Evolutionary conservation across 768 basidiomycete species (phyloP), one percentile per base, ranked within the genome.

Genomic region (Vararia minispora): DNA sequence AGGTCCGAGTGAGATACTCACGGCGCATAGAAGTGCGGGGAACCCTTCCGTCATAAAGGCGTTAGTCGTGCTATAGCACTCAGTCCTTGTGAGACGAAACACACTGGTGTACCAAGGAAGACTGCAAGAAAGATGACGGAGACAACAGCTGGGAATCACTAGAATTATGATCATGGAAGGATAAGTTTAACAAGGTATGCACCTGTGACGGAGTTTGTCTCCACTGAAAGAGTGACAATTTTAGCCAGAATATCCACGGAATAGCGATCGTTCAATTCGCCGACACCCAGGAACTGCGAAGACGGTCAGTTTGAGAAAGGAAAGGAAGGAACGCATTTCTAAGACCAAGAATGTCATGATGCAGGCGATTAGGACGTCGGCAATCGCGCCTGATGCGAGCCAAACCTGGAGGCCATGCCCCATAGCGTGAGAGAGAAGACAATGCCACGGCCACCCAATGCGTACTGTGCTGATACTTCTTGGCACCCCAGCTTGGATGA

Each of bases 291-390:
- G 34, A 11, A 2, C 24, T 12, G 24, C 20, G 10, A 20, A 21
- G 13, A 12, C 2, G 21, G 10, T 3, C 24, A 4, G 4, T 24
- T 5, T 22, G 34, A 13, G 17, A 20, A 22, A 12, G 17, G 11
- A 3, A 24, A 23, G 12, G 28, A n/a, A 33, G 10, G 11, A 35
- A 32, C n/a, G n/a, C n/a, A n/a, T n/a, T n/a, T n/a, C n/a, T n/a
- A n/a, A 5, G 26, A 45, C 44, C 6, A 42, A 35, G 14, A 5
- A 29, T 2, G 27, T 33, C 44, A 45, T 45, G 6, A 36, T 6
- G 8, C 18, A 16, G 10, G 44, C 44, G 6, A 45, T 45, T 16
- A 42, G 6, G 20, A 45, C 12, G 14, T 45, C 44, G 13, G 27
- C 35, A 9, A 38, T 20, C 3, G 35, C 40, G 11, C 36, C 36